Conservation (phyloP, 768 basidiomycete species). For the Tricholoma furcatifolium region DNA sequence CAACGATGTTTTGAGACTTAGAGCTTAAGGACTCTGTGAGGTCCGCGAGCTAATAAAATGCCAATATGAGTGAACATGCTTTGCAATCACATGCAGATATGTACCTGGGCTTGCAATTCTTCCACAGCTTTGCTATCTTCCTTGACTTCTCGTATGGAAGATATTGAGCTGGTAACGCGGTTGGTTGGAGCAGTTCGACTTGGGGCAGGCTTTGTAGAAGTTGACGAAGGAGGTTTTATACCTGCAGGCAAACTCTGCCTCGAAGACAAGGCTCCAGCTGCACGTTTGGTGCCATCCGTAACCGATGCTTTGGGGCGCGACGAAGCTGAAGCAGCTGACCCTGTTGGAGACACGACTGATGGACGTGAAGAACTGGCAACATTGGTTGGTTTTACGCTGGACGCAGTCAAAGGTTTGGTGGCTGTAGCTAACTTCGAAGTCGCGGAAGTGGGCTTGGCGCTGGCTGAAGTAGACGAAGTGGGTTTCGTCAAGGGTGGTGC, state of each 20-base stretch:
- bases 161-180: slow-evolving; percentile 57
- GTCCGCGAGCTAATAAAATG: slow-evolving; percentile 51
- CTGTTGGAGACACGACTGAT: slow-evolving; percentile 56
- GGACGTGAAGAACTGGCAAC: slow-evolving; percentile 38
- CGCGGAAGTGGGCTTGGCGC: slow-evolving; percentile 35
- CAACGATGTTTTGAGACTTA: slow-evolving; percentile 48
- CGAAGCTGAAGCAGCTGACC: slow-evolving; percentile 45
- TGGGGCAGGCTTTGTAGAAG: slow-evolving; percentile 30
- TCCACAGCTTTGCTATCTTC: slow-evolving; percentile 57
- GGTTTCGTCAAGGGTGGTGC: slow-evolving; percentile 32
- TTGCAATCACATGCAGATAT: slow-evolving; percentile 11
- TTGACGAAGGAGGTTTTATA: slow-evolving; percentile 28
- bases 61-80: slow-evolving; percentile 1
- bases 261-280: slow-evolving; percentile 32
- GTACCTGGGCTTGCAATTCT: slow-evolving; percentile 62
- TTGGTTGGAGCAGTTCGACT: slow-evolving; percentile 35
- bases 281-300: slow-evolving; percentile 61
- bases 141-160: slow-evolving; percentile 71
- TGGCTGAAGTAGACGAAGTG: slow-evolving; percentile 39
- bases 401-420: neutral
- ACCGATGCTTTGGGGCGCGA: slow-evolving; percentile 65
- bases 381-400: slow-evolving; percentile 32
- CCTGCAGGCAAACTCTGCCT: slow-evolving; percentile 41
- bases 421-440: slow-evolving; percentile 15
- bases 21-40: slow-evolving; percentile 49